These are phyloP conservation scores for Mortierella sp. DNA, from an alignment of 371 early-diverging fungal species.

Conservation along the genomic window DNA sequence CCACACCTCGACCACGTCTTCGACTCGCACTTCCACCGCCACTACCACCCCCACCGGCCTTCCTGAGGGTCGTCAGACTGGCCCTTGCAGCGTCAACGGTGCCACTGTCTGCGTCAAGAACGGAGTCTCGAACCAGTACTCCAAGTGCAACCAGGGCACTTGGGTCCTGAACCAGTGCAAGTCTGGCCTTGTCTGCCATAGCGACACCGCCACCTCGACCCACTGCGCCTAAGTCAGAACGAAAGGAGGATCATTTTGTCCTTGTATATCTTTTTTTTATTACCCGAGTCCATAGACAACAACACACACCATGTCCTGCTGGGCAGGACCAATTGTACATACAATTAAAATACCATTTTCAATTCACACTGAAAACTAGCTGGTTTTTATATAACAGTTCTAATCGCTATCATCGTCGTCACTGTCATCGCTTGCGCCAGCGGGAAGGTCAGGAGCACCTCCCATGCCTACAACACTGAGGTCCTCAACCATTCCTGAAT, in stretches of 20 bases:
- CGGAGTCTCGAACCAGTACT: constrained; percentile 44
- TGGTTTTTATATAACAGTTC: not conserved
- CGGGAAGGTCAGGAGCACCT: constrained; percentile 37
- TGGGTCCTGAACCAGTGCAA: constrained; percentile 59
- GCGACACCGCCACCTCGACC: constrained; percentile 45
- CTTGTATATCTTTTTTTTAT: not conserved
- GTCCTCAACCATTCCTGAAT: constrained; percentile 55
- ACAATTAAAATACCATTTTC: not conserved
- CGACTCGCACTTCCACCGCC: not conserved
- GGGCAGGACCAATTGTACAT: not conserved
- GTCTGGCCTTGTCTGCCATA: constrained; percentile 40
- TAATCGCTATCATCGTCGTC: constrained; percentile 56
- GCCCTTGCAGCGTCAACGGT: constrained; percentile 31
- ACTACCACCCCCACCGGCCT: constrained; percentile 11
- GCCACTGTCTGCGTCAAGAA: constrained; percentile 53
- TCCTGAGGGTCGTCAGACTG: constrained; percentile 47
- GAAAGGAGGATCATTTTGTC: not conserved
- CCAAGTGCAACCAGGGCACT: constrained; percentile 49
- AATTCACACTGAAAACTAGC: not conserved
- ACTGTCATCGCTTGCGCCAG: constrained; percentile 46
- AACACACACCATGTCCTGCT: not conserved
- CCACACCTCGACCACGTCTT: constrained; percentile 10
- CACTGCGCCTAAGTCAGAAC: constrained; percentile 40
- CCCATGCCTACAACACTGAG: constrained; percentile 53
- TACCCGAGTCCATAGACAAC: not conserved